Percentiles rank a stretch among this genome's conserved stretches.
Conservation (phyloP, 106 monocot genomes). For the Amphibolis antarctica region DNA sequence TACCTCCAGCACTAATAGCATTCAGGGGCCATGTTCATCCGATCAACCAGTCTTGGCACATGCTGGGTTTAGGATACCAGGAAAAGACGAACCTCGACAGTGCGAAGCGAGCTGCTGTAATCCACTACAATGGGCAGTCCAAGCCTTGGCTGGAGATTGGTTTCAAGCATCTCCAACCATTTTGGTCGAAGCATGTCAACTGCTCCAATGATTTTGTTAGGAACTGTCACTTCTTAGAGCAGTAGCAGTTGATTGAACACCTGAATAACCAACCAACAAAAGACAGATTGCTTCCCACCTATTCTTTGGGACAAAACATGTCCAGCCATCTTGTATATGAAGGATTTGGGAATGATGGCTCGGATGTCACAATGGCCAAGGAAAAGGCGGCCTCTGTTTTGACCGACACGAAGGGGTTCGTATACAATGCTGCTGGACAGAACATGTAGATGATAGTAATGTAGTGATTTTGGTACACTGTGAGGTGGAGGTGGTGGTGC, state of each 20-base stretch:
- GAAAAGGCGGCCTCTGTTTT: no score
- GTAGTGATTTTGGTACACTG: no score
- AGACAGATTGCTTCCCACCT: neutral
- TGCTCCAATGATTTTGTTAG: conserved; percentile 73
- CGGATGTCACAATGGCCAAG: no score
- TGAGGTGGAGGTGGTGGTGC: no score
- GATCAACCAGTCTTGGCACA: conserved; percentile 78
- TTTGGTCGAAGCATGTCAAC: conserved; percentile 87
- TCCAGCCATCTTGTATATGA: no score
- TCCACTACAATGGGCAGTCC: conserved; percentile 84
- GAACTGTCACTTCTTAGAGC: conserved; percentile 69
- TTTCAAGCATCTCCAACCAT: conserved; percentile 68
- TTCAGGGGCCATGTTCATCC: conserved; percentile 68
- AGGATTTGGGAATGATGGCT: no score
- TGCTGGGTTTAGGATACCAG: conserved; percentile 88
- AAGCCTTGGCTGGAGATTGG: conserved; percentile 96
- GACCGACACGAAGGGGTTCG: no score
- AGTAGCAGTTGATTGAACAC: conserved; percentile 14
- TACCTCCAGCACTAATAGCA: conserved; percentile 86
- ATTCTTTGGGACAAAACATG: no score
- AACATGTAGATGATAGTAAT: no score
- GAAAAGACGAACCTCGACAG: conserved; percentile 59
- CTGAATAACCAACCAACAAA: neutral
- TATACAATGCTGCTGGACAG: no score
- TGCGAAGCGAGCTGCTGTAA: conserved; percentile 56